Conservation (phyloP, 2,329 filamentous ascomycete genomes). For the Alternaria dauci region DNA sequence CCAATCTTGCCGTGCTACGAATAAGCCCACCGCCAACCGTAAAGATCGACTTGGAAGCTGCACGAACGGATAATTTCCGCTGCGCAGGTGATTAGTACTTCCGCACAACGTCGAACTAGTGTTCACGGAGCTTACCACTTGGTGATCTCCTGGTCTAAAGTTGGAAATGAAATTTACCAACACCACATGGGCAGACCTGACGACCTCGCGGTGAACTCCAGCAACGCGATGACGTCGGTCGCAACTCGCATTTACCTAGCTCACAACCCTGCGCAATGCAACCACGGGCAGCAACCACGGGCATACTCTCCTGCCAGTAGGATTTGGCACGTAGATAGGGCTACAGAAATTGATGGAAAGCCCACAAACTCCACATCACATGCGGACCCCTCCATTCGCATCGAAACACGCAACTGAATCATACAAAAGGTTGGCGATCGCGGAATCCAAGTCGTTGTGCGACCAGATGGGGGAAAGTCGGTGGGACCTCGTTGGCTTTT, state of each 20-base stretch:
- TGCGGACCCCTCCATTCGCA: background rate
- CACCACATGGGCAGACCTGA: background rate
- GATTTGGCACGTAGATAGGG: background rate
- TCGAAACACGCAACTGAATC: background rate
- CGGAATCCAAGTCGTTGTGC: background rate
- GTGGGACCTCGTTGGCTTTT: conserved; percentile 2
- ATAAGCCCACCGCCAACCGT: background rate
- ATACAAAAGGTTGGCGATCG: background rate
- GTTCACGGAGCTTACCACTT: background rate
- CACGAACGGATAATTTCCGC: background rate
- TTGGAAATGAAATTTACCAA: background rate
- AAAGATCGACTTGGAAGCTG: background rate
- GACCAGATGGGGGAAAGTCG: conserved; percentile 2
- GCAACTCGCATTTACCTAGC: background rate
- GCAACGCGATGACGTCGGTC: background rate
- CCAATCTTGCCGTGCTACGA: background rate
- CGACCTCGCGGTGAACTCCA: no score
- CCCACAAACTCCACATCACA: conserved; percentile 3
- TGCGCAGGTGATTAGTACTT: background rate
- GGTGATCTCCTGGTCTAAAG: background rate
- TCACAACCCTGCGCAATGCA: background rate
- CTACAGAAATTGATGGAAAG: background rate
- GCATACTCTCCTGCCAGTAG: background rate
- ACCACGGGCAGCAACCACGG: background rate
- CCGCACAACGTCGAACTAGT: background rate